phyloP scores from a whole-genome alignment of 257 asterid species.

The Catharanthus roseus region DNA sequence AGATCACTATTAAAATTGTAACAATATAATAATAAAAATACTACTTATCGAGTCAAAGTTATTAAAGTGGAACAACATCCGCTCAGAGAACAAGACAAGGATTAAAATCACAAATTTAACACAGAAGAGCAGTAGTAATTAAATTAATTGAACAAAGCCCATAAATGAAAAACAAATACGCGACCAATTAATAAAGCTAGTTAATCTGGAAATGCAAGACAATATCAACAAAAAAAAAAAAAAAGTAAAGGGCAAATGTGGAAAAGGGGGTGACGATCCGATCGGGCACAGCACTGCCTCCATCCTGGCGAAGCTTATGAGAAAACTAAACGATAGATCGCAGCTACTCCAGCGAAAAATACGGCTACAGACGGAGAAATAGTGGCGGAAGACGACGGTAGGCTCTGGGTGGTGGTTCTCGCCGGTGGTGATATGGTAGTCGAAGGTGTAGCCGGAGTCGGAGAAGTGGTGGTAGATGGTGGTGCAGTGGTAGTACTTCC shows the following conservation, averaged over 20 bases:
- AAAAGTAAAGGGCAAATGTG: not conserved
- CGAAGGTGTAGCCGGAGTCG: constrained; percentile 5
- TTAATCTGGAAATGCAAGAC: constrained; percentile 4
- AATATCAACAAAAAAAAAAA: constrained; percentile 4
- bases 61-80: no score
- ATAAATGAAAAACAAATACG: not conserved
- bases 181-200: constrained; percentile 3
- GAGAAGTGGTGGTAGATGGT: constrained; percentile 12
- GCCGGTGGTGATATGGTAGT: constrained; percentile 5
- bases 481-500: constrained; percentile 9
- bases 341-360: constrained; percentile 2
- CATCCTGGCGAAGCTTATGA: constrained; percentile 22
- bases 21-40: no score
- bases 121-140: no score
- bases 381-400: constrained; percentile 16
- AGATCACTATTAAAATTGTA: no score
- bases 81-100: no score
- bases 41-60: no score
- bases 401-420: not conserved
- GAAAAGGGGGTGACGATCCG: not conserved
- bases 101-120: not conserved
- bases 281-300: constrained; percentile 26
- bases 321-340: constrained; percentile 9
- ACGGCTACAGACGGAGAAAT: constrained; percentile 13
- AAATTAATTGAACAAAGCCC: not conserved